Base-by-base conservation (phyloP, 495 filamentous ascomycete species). In the Aspergillus bertholletiae region DNA sequence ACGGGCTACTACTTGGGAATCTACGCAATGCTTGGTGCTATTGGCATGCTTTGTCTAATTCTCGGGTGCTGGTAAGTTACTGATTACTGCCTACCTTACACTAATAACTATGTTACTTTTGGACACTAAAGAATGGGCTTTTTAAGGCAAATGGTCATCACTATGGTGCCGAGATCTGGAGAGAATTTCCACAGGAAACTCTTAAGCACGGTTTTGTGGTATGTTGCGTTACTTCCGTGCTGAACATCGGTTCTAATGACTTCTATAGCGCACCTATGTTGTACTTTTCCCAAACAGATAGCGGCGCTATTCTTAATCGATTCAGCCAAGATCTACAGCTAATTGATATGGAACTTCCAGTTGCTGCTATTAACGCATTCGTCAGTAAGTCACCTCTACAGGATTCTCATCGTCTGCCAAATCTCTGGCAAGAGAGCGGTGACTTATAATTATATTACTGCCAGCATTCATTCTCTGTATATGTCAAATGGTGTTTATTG, bases 321-420 rank as follows among this genome's bases (percentile, higher is more conserved):
- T 87, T 86, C 65, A 82, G 78, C 58, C 82, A 86, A 58, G 83
- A 86, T 48, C 69, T 87, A 30, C 72, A 78, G 44, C 72, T 85
- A 6, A 78, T 87, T 21, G 83, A 87, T 60, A 83, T 76, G 65
- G 74, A 81, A 35, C 70, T 74, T 22, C 81, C 77, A 7, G 62
- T 75, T 12, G 74, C 76, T 6, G 75, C 73, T 4, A 64, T 80
- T 39, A 80, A 79, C 49, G 74, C 76, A 12, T 68, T 78, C 48
- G 71, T 68, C 37, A 75, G 70, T 73, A 57, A 57, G 67, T 61
- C 26, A 17, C 20, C 5, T 18, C 40, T n/a, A 22, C 49, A 18
- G n/a, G 13, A 12, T 11, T 22, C 3, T 21, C 7, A 11, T 13
- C 4, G 8, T 32, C 24, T 23, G 20, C 28, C 12, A 12, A 30